phyloP scores from a whole-genome alignment of 225 moss, liverwort and hornwort species.

The Rhytidiadelphus loreus region DNA sequence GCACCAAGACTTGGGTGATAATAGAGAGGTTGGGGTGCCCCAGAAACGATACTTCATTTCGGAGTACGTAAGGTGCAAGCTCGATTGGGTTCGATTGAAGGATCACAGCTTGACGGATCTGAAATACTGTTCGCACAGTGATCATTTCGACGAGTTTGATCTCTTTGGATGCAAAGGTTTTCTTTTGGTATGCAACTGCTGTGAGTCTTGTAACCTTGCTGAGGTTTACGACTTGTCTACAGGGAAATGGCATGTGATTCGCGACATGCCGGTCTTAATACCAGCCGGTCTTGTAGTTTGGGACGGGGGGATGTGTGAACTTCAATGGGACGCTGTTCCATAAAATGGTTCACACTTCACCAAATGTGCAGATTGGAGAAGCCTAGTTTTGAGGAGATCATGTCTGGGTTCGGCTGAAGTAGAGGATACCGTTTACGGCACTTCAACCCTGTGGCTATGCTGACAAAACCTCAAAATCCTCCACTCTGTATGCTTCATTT shows the following conservation, averaged over 20 bases:
- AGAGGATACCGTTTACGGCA: not conserved
- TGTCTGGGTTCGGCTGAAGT: not conserved
- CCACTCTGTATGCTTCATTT: not conserved
- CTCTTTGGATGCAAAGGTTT: not conserved
- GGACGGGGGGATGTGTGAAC: not conserved
- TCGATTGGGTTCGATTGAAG: not conserved
- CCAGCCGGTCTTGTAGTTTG: not conserved
- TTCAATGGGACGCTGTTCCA: not conserved
- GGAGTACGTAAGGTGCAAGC: not conserved
- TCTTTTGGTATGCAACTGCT: not conserved
- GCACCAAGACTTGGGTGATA: not conserved
- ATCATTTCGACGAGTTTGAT: not conserved
- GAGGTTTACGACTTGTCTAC: not conserved
- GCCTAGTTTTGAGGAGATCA: not conserved
- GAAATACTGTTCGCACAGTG: not conserved
- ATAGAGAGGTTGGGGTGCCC: not conserved
- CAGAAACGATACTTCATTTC: not conserved
- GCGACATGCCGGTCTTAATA: not conserved
- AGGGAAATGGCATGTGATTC: not conserved
- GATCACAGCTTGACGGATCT: not conserved
- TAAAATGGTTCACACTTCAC: not conserved
- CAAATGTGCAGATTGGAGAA: not conserved
- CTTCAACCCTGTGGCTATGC: not conserved
- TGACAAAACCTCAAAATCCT: not conserved
- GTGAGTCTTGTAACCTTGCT: not conserved